These are phyloP conservation scores for Recurvomyces mirabilis DNA, from an alignment of 495 filamentous ascomycete species.

Conservation along the genomic window DNA sequence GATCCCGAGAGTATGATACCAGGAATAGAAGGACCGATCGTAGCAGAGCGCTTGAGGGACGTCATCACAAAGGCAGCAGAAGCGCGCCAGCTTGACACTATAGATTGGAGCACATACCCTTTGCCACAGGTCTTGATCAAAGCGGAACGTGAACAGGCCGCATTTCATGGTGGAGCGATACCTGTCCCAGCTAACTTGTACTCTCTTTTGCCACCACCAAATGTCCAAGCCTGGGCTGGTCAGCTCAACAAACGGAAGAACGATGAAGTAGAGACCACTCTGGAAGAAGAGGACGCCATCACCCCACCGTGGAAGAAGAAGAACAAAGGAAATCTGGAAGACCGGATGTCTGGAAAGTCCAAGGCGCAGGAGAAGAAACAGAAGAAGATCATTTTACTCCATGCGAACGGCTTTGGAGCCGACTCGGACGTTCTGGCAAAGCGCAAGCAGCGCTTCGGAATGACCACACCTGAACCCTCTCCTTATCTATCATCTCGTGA, in stretches of 20 bases:
- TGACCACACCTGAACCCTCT: conserved; percentile 13
- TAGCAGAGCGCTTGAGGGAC: conserved; percentile 73
- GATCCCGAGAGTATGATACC: conserved; percentile 54
- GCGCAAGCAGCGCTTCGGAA: conserved; percentile 75
- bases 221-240: too few species aligned
- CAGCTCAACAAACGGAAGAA: conserved; percentile 89
- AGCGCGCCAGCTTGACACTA: conserved; percentile 49
- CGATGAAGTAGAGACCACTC: conserved; percentile 36
- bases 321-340: conserved; percentile 52
- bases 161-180: neutral
- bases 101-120: conserved; percentile 73
- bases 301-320: conserved; percentile 64
- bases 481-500: conserved; percentile 16
- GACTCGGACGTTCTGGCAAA: conserved; percentile 71
- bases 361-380: conserved; percentile 18
- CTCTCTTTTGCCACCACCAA: conserved; percentile 4
- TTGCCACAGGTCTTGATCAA: conserved; percentile 81
- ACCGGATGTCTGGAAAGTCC: conserved; percentile 55
- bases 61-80: conserved; percentile 75
- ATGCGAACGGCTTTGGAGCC: conserved; percentile 62
- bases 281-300: conserved; percentile 7
- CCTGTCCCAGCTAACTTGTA: conserved; percentile 11
- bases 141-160: conserved; percentile 39
- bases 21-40: conserved; percentile 54
- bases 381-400: conserved; percentile 25